A percentile compares a stretch with the other conserved stretches of the same genome.
These are phyloP conservation scores for Aegilops longissima DNA, from an alignment of 176 grass and related monocot genomes.

Conservation along the genomic window DNA sequence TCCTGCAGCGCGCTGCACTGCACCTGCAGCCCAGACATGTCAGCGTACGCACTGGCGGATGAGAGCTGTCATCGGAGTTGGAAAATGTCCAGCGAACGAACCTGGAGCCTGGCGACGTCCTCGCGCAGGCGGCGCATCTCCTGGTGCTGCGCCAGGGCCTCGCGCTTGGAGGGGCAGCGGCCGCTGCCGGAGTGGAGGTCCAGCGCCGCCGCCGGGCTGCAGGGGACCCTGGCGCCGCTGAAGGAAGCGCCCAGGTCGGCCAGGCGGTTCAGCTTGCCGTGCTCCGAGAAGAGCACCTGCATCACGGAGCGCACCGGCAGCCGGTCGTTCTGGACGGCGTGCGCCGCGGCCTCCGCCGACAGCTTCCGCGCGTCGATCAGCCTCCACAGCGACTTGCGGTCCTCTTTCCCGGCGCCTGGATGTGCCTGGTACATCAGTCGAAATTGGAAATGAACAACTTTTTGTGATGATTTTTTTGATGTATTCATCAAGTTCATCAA, in stretches of 20 bases:
- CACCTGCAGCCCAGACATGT: slow-evolving; percentile 32
- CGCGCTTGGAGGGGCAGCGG: slow-evolving; percentile 82
- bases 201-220: slow-evolving; percentile 54
- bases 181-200: slow-evolving; percentile 50
- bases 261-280: slow-evolving; percentile 81
- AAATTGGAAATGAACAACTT: not conserved
- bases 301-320: slow-evolving; percentile 81
- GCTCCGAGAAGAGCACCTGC: slow-evolving; percentile 95
- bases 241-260: slow-evolving; percentile 79
- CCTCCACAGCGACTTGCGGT: slow-evolving; percentile 60
- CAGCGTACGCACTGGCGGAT: not conserved
- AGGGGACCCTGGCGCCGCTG: slow-evolving; percentile 47
- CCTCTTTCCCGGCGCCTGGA: slow-evolving; percentile 64
- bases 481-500: no score
- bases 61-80: not conserved
- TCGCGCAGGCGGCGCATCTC: slow-evolving; percentile 84
- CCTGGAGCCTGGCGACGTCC: slow-evolving; percentile 79
- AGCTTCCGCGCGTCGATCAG: slow-evolving; percentile 91
- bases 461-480: no score
- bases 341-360: slow-evolving; percentile 70
- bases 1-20: slow-evolving; percentile 83
- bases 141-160: slow-evolving; percentile 77
- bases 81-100: not conserved
- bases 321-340: slow-evolving; percentile 95
- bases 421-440: slow-evolving; percentile 49